Percentiles rank a stretch among this genome's conserved stretches.
phyloP scores from a whole-genome alignment of 2,329 filamentous ascomycete species.

The Podosphaera leucotricha region DNA sequence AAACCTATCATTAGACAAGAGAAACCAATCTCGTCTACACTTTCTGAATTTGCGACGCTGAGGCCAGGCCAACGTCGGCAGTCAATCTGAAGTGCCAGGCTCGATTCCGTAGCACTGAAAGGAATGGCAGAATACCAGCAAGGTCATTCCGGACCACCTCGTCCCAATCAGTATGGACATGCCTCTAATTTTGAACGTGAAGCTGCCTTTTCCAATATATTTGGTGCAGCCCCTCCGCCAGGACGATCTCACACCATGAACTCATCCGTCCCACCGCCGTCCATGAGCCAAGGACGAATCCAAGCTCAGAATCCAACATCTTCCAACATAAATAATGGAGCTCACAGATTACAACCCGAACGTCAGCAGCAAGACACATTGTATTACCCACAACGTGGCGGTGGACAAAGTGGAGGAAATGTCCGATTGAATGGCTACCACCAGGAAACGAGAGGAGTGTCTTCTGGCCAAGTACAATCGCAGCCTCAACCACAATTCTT shows the following conservation, averaged over 20 bases:
- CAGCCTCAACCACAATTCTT: constrained; percentile 33
- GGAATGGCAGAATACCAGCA: constrained; percentile 35
- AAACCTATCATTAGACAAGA: neutral
- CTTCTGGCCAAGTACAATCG: constrained; percentile 14
- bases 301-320: constrained; percentile 39
- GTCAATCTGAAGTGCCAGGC: constrained; percentile 1
- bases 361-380: constrained; percentile 21
- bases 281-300: constrained; percentile 41
- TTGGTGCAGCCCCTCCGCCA: constrained; percentile 63
- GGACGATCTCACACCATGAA: constrained; percentile 93
- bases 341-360: constrained; percentile 41
- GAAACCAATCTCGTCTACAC: neutral
- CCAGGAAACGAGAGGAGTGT: constrained; percentile 20
- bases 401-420: constrained; percentile 14
- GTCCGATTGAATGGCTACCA: constrained; percentile 24
- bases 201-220: constrained; percentile 90
- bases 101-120: neutral
- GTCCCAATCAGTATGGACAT: constrained; percentile 19
- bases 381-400: constrained; percentile 8
- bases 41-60: neutral
- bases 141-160: constrained; percentile 30
- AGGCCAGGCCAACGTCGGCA: neutral
- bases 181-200: constrained; percentile 50
- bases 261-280: constrained; percentile 39
- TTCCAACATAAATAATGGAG: constrained; percentile 21